These are phyloP conservation scores for Hibiscus mutabilis DNA, from an alignment of 345 rosid genomes.

Conservation along the genomic window DNA sequence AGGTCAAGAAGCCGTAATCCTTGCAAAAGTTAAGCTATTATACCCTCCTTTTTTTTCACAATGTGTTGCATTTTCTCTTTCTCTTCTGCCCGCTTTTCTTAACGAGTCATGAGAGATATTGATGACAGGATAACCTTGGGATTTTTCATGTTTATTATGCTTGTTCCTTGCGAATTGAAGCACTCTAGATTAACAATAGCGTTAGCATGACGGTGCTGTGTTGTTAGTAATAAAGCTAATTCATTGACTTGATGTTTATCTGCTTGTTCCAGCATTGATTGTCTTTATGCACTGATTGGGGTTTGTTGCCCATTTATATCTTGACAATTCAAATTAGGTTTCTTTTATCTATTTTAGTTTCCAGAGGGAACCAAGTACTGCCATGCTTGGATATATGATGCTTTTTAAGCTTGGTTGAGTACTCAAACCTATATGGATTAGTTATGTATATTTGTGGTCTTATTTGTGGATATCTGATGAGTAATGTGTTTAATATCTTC, in stretches of 20 bases:
- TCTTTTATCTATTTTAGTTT: background rate
- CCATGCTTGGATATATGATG: background rate
- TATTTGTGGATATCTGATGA: background rate
- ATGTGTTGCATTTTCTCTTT: background rate
- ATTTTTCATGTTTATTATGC: background rate
- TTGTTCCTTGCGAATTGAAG: background rate
- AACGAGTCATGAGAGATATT: background rate
- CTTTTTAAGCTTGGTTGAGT: background rate
- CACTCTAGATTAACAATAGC: background rate
- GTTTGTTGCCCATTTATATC: background rate
- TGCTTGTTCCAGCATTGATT: background rate
- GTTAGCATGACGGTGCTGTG: too few species aligned
- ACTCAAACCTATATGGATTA: background rate
- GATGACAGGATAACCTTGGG: background rate
- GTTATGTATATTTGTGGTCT: background rate
- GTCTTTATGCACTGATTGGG: too few species aligned
- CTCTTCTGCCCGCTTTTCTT: background rate
- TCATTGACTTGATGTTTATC: too few species aligned
- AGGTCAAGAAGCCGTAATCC: slow-evolving; percentile 57
- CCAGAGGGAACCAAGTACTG: background rate
- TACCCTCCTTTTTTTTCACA: background rate
- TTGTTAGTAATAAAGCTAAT: background rate
- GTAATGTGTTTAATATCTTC: background rate
- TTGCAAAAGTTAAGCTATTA: slow-evolving; percentile 32
- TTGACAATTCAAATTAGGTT: background rate